phyloP scores from a whole-genome alignment of 2,329 filamentous ascomycete genomes.

The Cryphonectria naterciae region DNA sequence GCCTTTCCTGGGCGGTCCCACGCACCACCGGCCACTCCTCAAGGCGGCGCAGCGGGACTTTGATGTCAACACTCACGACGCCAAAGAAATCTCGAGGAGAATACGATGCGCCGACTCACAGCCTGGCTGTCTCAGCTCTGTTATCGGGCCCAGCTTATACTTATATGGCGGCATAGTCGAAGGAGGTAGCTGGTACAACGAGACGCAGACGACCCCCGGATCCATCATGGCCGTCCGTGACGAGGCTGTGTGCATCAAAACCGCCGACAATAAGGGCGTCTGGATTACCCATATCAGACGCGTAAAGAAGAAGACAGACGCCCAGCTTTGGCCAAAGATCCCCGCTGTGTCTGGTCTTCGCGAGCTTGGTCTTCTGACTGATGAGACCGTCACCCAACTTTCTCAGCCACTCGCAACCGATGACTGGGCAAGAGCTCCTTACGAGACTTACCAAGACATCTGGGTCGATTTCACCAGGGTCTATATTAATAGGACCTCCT shows the following conservation, averaged over 20 bases:
- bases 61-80: slow-evolving; percentile 39
- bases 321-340: slow-evolving; percentile 46
- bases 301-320: slow-evolving; percentile 43
- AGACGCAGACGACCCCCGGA: slow-evolving; percentile 30
- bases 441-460: slow-evolving; percentile 44
- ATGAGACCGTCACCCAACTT: slow-evolving; percentile 30
- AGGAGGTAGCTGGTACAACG: slow-evolving; percentile 33
- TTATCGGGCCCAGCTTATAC: slow-evolving; percentile 44
- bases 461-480: slow-evolving; percentile 43
- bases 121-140: slow-evolving; percentile 43
- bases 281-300: slow-evolving; percentile 48
- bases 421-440: slow-evolving; percentile 37
- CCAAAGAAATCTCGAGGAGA: slow-evolving; percentile 45
- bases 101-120: slow-evolving; percentile 48
- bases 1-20: slow-evolving; percentile 43
- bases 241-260: slow-evolving; percentile 42
- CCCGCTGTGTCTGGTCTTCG: slow-evolving; percentile 42
- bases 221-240: slow-evolving; percentile 42
- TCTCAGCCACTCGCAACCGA: slow-evolving; percentile 25
- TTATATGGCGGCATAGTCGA: slow-evolving; percentile 48
- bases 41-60: slow-evolving; percentile 45
- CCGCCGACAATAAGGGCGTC: slow-evolving; percentile 44
- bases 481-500: slow-evolving; percentile 23
- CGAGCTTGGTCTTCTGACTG: slow-evolving; percentile 39
- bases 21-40: slow-evolving; percentile 43